phyloP scores from a whole-genome alignment of 257 asterid species.

The Solanum virginianum region DNA sequence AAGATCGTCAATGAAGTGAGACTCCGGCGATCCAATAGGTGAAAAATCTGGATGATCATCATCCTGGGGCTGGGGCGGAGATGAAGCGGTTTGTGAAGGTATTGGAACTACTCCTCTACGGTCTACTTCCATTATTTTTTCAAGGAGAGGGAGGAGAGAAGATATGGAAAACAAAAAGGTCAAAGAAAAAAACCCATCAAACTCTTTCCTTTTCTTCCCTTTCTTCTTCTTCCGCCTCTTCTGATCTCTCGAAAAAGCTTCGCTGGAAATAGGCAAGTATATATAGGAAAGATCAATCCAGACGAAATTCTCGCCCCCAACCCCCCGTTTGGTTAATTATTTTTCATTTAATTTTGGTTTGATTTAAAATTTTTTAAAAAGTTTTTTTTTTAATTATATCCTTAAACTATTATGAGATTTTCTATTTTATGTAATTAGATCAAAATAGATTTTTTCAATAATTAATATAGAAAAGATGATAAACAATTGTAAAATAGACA shows the following conservation, averaged over 20 bases:
- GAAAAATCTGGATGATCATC: constrained; percentile 34
- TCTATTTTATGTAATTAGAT: too few species aligned
- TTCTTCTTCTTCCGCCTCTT: not conserved
- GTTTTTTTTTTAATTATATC: too few species aligned
- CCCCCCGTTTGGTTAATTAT: too few species aligned
- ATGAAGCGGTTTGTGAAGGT: constrained; percentile 18
- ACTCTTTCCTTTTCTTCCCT: constrained; percentile 4
- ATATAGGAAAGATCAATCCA: not conserved
- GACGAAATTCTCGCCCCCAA: not conserved
- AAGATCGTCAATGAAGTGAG: constrained; percentile 31
- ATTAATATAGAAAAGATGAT: too few species aligned
- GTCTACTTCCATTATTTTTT: constrained; percentile 32
- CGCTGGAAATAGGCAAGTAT: not conserved
- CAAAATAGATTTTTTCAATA: too few species aligned
- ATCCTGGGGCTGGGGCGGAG: constrained; percentile 33
- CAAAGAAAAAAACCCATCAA: constrained; percentile 34
- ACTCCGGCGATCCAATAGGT: constrained; percentile 62
- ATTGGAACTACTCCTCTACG: constrained; percentile 13
- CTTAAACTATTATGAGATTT: too few species aligned
- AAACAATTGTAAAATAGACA: too few species aligned
- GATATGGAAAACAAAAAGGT: constrained; percentile 17
- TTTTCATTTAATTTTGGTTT: too few species aligned
- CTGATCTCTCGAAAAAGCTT: constrained; percentile 14
- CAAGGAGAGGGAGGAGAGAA: constrained; percentile 11
- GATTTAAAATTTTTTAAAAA: too few species aligned